Conservation (phyloP, 768 basidiomycete genomes). For the Phallus indusiatus region DNA sequence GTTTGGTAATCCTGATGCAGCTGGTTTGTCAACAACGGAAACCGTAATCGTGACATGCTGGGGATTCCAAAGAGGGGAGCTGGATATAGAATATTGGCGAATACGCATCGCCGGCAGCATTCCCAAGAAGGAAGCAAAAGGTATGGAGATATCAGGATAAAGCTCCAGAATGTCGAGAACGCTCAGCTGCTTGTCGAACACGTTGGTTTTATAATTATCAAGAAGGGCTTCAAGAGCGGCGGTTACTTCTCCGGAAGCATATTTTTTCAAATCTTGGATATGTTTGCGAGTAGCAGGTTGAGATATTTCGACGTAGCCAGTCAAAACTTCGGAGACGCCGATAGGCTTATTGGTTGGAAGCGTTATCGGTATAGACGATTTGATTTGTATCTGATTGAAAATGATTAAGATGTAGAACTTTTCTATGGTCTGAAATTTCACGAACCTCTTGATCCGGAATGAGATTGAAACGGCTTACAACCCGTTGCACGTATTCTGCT, state of each 20-base stretch:
- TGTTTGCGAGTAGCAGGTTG: slow-evolving; percentile 38
- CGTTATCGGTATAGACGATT: slow-evolving; percentile 29
- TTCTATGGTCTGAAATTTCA: not conserved
- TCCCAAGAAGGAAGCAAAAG: slow-evolving; percentile 29
- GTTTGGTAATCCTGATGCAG: slow-evolving; percentile 24
- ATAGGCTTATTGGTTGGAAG: slow-evolving; percentile 32
- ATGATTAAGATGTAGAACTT: not conserved
- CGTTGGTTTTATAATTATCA: slow-evolving; percentile 23
- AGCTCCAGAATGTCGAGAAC: slow-evolving; percentile 34
- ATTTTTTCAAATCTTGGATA: slow-evolving; percentile 24
- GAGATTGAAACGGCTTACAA: slow-evolving; percentile 27
- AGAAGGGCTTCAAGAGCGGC: slow-evolving; percentile 23
- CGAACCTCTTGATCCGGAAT: slow-evolving; percentile 31
- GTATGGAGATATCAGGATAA: slow-evolving; percentile 26
- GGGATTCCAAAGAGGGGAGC: slow-evolving; percentile 37
- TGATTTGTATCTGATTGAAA: slow-evolving; percentile 24
- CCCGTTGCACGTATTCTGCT: slow-evolving; percentile 27
- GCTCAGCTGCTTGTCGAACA: slow-evolving; percentile 29
- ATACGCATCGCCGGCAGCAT: slow-evolving; percentile 39
- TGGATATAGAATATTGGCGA: slow-evolving; percentile 43
- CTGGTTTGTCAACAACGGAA: slow-evolving; percentile 31
- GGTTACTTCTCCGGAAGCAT: slow-evolving; percentile 19
- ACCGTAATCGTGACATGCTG: slow-evolving; percentile 34
- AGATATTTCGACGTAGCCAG: slow-evolving; percentile 38
- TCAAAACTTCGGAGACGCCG: slow-evolving; percentile 27